A percentile compares a stretch with the other conserved stretches of the same genome.
phyloP scores from a whole-genome alignment of 495 filamentous ascomycete genomes.

The Talaromyces adpressus region DNA sequence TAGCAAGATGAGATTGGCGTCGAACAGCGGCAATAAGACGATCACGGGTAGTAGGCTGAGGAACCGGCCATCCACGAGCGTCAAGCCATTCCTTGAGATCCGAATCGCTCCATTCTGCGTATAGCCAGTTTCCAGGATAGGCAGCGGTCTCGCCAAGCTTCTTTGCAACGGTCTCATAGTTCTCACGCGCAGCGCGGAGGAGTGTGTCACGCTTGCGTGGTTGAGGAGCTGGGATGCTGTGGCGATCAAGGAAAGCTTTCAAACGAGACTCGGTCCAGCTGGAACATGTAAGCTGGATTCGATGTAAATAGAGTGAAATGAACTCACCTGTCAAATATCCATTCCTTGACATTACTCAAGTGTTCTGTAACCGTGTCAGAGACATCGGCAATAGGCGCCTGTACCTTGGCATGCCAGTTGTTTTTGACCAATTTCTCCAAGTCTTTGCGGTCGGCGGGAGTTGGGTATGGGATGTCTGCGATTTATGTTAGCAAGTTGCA shows the following conservation, averaged over 20 bases:
- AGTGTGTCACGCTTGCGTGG: slow-evolving; percentile 80
- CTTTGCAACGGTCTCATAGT: slow-evolving; percentile 73
- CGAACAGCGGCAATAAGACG: slow-evolving; percentile 83
- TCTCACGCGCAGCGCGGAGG: slow-evolving; percentile 68
- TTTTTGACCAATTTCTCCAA: slow-evolving; percentile 77
- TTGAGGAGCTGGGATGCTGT: slow-evolving; percentile 73
- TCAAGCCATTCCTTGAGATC: slow-evolving; percentile 81
- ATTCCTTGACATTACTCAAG: slow-evolving; percentile 68
- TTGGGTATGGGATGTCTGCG: slow-evolving; percentile 71
- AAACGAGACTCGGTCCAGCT: slow-evolving; percentile 82
- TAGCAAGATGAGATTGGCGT: slow-evolving; percentile 79
- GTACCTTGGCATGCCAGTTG: slow-evolving; percentile 73
- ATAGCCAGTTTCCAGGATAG: slow-evolving; percentile 97
- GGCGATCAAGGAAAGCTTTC: slow-evolving; percentile 85
- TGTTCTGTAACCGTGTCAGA: slow-evolving; percentile 66
- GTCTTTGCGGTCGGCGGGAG: slow-evolving; percentile 76
- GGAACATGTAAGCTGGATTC: slow-evolving; percentile 1
- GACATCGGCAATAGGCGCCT: slow-evolving; percentile 66
- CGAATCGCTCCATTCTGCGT: slow-evolving; percentile 76
- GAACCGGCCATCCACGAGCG: slow-evolving; percentile 77
- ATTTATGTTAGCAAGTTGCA: neutral
- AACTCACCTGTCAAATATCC: slow-evolving; percentile 88
- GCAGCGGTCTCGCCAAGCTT: slow-evolving; percentile 72
- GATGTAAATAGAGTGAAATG: neutral
- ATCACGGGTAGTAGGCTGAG: slow-evolving; percentile 80